phyloP scores from a whole-genome alignment of 176 grass and related monocot genomes.

The Poa annua region DNA sequence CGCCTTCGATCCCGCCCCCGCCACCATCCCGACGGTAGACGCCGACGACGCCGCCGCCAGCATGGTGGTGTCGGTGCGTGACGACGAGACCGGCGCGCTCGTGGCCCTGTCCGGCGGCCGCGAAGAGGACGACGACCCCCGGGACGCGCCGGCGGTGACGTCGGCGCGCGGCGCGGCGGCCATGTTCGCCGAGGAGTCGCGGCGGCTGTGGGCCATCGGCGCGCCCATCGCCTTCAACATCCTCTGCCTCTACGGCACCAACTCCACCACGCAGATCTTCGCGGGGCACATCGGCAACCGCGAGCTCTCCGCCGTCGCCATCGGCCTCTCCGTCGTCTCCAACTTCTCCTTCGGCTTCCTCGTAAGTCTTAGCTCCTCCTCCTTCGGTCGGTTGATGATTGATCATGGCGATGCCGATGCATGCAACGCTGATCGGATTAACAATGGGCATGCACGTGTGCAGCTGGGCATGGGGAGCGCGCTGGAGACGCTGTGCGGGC shows the following conservation, averaged over 20 bases:
- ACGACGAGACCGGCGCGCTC: slow-evolving; percentile 48
- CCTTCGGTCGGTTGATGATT: no score
- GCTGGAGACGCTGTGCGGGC: slow-evolving; percentile 84
- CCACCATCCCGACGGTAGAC: not conserved
- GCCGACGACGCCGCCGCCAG: not conserved
- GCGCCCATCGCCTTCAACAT: slow-evolving; percentile 84
- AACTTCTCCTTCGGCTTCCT: slow-evolving; percentile 97
- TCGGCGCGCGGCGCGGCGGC: slow-evolving; percentile 35
- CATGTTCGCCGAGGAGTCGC: slow-evolving; percentile 56
- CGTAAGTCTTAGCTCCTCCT: slow-evolving; percentile 10
- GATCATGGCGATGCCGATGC: no score
- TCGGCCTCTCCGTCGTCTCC: slow-evolving; percentile 69
- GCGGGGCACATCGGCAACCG: slow-evolving; percentile 82
- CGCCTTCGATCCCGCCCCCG: not conserved
- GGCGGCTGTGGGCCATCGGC: slow-evolving; percentile 63
- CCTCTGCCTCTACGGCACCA: slow-evolving; percentile 70
- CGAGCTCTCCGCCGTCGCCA: slow-evolving; percentile 75
- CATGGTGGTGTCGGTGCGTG: slow-evolving; percentile 31
- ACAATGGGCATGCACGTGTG: not conserved
- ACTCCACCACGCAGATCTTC: slow-evolving; percentile 80
- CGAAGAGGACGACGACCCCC: not conserved
- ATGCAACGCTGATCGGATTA: not conserved
- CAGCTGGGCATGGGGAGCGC: slow-evolving; percentile 90
- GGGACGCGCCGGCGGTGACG: slow-evolving; percentile 49
- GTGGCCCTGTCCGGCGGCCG: not conserved